Evolutionary conservation across 2,329 filamentous ascomycete genomes (phyloP), one percentile per base, ranked within the genome.

Genomic region (Diaporthe nobilis): DNA sequence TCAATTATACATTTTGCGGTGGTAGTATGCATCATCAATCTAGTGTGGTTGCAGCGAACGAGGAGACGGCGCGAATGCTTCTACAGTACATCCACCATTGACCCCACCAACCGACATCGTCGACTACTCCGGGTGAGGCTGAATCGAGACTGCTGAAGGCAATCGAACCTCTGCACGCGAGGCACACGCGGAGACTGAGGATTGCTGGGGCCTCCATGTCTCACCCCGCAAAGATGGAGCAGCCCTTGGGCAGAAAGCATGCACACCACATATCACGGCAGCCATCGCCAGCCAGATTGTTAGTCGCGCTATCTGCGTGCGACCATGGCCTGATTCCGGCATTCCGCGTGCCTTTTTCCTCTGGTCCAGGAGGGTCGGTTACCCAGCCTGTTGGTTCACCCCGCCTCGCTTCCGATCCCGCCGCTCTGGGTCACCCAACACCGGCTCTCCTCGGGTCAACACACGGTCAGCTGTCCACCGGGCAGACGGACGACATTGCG

Each of bases 401-500:
- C 49, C 65, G 47, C 49, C 49, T 55, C 47, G 65, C 34, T 70
- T 70, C 65, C 65, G 49, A 70, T 70, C 65, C 65, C 65, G 65
- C n/a, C 49, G 49, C 49, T 55, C 65, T 70, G 65, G 65, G 34
- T 42, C 65, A 55, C 13, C 47, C 65, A 70, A 25, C 8, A 9
- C 63, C 63, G 63, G 63, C 63, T 68, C 63, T 68, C 34, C 47
- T 68, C 63, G 63, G 47, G 63, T 68, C 63, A 53, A 39, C 31
- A 25, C 22, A 20, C 31, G 2, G 47, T 68, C 63, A 68, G 63
- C 63, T 68, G 63, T 53, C 44, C 63, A 53, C 63, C 63, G 47
- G 63, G 13, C 63, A 68, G 47, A 53, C 47, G 63, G 44, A 25
- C 63, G 31, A 20, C 22, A 39, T 47, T 15, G 42, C 60, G 60